A percentile compares a stretch with the other conserved stretches of the same genome.
Conservation (phyloP, 2,329 filamentous ascomycete genomes). For the Colletotrichum eleusines region DNA sequence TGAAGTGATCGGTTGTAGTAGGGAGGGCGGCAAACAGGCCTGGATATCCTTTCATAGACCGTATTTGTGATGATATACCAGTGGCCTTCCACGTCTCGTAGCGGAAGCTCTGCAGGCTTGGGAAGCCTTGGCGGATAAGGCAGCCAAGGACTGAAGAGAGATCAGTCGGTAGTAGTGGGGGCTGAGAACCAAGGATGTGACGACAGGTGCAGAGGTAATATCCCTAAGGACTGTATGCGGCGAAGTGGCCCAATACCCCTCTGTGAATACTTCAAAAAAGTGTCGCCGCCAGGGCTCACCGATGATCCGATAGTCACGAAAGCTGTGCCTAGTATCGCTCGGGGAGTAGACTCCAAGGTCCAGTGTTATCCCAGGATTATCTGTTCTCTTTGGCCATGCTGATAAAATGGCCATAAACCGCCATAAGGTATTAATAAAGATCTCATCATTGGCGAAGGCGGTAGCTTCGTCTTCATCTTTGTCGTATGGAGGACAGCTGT, state of each 20-base stretch:
- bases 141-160: background rate
- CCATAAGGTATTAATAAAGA: background rate
- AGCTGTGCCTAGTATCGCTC: background rate
- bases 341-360: background rate
- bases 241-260: background rate
- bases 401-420: background rate
- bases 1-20: background rate
- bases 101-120: background rate
- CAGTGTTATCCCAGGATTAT: background rate
- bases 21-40: background rate
- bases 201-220: background rate
- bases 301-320: background rate
- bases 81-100: background rate
- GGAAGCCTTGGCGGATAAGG: background rate
- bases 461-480: background rate
- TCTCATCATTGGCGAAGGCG: background rate
- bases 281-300: background rate
- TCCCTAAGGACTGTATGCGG: background rate
- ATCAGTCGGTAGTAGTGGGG: background rate
- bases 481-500: background rate
- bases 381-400: background rate
- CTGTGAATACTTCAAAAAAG: background rate
- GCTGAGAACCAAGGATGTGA: background rate
- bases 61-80: background rate
- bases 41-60: background rate